Base-by-base conservation (phyloP, 768 basidiomycete species). In the Hypholoma fasciculare region DNA sequence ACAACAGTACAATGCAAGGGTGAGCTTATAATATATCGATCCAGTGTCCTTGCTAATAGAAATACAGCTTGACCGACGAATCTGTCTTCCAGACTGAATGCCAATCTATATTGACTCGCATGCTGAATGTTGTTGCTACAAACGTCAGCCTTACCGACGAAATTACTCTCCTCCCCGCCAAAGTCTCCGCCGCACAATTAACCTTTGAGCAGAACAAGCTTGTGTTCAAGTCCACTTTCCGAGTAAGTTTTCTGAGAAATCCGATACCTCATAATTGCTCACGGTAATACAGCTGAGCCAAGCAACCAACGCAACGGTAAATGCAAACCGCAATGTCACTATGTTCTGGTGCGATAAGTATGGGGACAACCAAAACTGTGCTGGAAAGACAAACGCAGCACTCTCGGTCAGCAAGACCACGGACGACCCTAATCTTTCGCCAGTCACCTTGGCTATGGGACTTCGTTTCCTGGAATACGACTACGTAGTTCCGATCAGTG, bases 71-170 rank as follows among this genome's bases (percentile, higher is more conserved):
- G 26, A 66, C 75, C 7, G 66, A 74, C 40, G 54, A 72, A 1
- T 66, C 69, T 17, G 62, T 69, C 14, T 82, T 78, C 63, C 60
- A 67, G 46, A 69, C 67, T 19, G 69, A 74, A 37, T 83, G 82
- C 65, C 66, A 71, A 46, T 65, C 57, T 39, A 64, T 82, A 1
- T 61, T 83, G 43, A 68, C 68, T 49, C 74, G 76, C 42, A 82
- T 83, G 82, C 58, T 83, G 37, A 72, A 83, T 61, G 75, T 74
- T 17, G 80, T 83, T n/a, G 78, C 81, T 1, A 69, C 65, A 16
- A 71, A 67, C 48, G 79, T 83, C 16, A 71, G 67, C 1, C 65
- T 83, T n/a, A 79, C 78, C 27, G 74, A 78, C 12, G 72, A 78
- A 57, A 76, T 82, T 47, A 70, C 72, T 16, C 69, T 80, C 8